Evolutionary conservation across 2,329 filamentous ascomycete species (phyloP), one percentile per base, ranked within the genome.

Genomic region (Xylariomycetidae sp.): DNA sequence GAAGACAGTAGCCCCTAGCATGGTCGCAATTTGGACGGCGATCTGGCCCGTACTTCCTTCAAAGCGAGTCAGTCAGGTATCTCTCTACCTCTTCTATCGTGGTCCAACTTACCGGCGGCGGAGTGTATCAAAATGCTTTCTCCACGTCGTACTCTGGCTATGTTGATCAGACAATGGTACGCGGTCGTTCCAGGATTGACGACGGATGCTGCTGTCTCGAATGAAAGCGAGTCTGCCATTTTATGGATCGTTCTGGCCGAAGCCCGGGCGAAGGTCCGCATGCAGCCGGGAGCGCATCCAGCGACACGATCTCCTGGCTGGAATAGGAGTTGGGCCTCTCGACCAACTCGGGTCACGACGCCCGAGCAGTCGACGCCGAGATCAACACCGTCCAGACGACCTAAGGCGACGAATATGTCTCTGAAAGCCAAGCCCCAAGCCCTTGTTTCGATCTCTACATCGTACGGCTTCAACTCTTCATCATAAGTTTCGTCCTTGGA

Each of bases 231-330:
- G 20, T n/a, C n/a, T 8, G 20, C 8, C 8, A 23, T 23, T 23
- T 8, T 23, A n/a, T n/a, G n/a, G n/a, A 23, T n/a, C 20, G 20
- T 23, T 23, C n/a, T 23, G 8, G 20, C 20, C 8, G 20, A n/a
- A 23, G 20, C 20, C n/a, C 16, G 11, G 1, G 36, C n/a, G 10
- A n/a, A 7, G 18, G 19, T n/a, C 18, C 16, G 19, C 27, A 30
- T 5, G 16, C 13, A 17, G 6, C 26, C 8, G 13, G 5, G 14
- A 7, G 20, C 8, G 10, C 5, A 4, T 12, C 5, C 18, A 15
- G 26, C 33, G 18, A 38, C 31, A 5, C 36, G 27, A 14, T 39
- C 37, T 16, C 37, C 37, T 6, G 20, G 20, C 20, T 23, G 8
- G n/a, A 23, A 23, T n/a, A n/a, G n/a, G 20, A n/a, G 8, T n/a